These are phyloP conservation scores for Termitomyces bulborhizus DNA, from an alignment of 768 basidiomycete genomes.

Conservation along the genomic window DNA sequence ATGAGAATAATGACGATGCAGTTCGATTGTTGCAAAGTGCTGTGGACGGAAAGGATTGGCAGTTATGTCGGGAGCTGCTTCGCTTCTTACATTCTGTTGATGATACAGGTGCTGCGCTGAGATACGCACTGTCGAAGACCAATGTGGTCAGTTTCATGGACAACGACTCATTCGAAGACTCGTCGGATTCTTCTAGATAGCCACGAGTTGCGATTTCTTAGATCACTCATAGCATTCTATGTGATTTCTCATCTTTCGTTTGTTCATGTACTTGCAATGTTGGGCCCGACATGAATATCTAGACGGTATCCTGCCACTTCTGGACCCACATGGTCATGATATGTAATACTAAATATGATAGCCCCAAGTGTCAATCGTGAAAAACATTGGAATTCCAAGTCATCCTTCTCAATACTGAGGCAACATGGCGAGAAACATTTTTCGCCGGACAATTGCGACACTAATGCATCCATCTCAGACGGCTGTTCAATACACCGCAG, in stretches of 20 bases:
- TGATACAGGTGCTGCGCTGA: slow-evolving; percentile 70
- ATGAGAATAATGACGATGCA: slow-evolving; percentile 74
- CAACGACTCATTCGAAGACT: slow-evolving; percentile 4
- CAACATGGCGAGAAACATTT: slow-evolving; percentile 17
- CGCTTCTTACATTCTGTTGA: slow-evolving; percentile 93
- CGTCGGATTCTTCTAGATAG: slow-evolving; percentile 1
- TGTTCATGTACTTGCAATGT: background rate
- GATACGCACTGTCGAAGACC: slow-evolving; percentile 43
- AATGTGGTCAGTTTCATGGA: slow-evolving; percentile 15
- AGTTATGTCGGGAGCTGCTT: slow-evolving; percentile 85
- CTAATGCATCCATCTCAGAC: slow-evolving; percentile 15
- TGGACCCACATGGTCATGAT: too few relatives aligned
- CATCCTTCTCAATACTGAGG: background rate
- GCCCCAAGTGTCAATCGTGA: too few relatives aligned
- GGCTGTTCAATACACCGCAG: slow-evolving; percentile 28
- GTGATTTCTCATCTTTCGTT: background rate
- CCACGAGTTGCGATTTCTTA: background rate
- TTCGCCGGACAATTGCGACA: slow-evolving; percentile 8
- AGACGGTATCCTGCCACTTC: background rate
- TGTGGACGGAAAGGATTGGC: slow-evolving; percentile 76
- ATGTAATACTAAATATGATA: too few relatives aligned
- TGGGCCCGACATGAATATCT: background rate
- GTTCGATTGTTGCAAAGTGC: slow-evolving; percentile 75
- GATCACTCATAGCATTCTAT: background rate
- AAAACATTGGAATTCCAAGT: too few relatives aligned